A percentile compares a stretch with the other conserved stretches of the same genome.
These are phyloP conservation scores for Gentiana straminea DNA, from an alignment of 257 asterid species.

Conservation along the genomic window DNA sequence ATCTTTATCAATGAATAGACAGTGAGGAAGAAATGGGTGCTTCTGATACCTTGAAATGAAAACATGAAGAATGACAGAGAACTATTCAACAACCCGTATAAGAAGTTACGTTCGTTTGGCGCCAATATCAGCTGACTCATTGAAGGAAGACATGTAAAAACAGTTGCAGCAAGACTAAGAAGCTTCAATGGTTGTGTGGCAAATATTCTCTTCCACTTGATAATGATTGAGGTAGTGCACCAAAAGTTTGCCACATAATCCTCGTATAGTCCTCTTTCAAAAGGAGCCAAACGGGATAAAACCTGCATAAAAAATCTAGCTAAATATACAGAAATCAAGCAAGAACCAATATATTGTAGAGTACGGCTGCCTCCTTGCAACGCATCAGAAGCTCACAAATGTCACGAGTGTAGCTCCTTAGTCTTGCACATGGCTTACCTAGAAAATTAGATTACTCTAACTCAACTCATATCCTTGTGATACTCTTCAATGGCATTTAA, in stretches of 20 bases:
- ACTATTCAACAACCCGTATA: conserved; percentile 72
- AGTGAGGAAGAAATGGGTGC: conserved; percentile 8
- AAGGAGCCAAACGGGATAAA: conserved; percentile 89
- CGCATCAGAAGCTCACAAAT: not conserved
- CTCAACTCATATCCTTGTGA: too few relatives aligned
- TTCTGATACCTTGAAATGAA: conserved; percentile 84
- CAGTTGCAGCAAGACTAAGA: conserved; percentile 66
- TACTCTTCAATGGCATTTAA: too few relatives aligned
- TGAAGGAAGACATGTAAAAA: conserved; percentile 70
- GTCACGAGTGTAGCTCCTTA: not conserved
- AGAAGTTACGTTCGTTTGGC: conserved; percentile 65
- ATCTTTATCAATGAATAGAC: not conserved
- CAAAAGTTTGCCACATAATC: conserved; percentile 98
- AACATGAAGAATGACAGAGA: conserved; percentile 79
- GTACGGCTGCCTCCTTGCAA: not conserved
- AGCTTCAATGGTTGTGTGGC: conserved; percentile 51
- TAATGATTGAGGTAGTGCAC: conserved; percentile 72
- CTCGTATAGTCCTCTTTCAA: conserved; percentile 94
- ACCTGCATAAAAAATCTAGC: conserved; percentile 53
- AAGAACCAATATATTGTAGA: not conserved
- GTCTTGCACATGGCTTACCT: not conserved
- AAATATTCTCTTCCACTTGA: conserved; percentile 94
- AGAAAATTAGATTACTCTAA: too few relatives aligned
- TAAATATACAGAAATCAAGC: not conserved
- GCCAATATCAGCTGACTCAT: conserved; percentile 55